phyloP scores from a whole-genome alignment of 306 rosid genomes.

The Quercus dentata region DNA sequence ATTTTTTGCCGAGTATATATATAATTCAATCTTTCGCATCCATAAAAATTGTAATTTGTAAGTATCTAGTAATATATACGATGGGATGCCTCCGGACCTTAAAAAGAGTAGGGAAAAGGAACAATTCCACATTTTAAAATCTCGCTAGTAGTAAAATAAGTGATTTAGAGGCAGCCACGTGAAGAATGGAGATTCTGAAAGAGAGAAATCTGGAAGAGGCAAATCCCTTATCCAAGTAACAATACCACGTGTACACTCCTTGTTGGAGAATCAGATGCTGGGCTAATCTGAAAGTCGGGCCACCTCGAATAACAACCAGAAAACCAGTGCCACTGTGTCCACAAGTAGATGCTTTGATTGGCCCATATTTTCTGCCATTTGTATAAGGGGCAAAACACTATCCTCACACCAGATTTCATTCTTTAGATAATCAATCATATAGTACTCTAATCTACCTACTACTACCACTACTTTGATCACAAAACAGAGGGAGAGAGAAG shows the following conservation, averaged over 20 bases:
- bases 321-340: slow-evolving; percentile 23
- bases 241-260: slow-evolving; percentile 41
- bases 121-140: too few relatives aligned
- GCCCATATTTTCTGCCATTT: slow-evolving; percentile 21
- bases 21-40: too few relatives aligned
- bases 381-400: slow-evolving; percentile 2
- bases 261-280: slow-evolving; percentile 70
- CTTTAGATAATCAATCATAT: slow-evolving; percentile 17
- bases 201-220: not conserved
- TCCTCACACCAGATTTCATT: not conserved
- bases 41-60: too few relatives aligned
- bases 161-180: slow-evolving; percentile 16
- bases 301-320: slow-evolving; percentile 42
- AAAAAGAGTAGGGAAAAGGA: too few relatives aligned
- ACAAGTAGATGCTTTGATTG: slow-evolving; percentile 32
- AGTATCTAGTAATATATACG: too few relatives aligned
- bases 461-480: not conserved
- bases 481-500: not conserved
- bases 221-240: slow-evolving; percentile 57
- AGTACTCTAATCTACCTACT: not conserved
- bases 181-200: not conserved
- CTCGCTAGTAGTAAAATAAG: too few relatives aligned
- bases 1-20: too few relatives aligned
- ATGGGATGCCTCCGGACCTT: too few relatives aligned
- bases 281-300: slow-evolving; percentile 46